phyloP scores from a whole-genome alignment of 2,329 filamentous ascomycete genomes.

The Fusarium sp. region DNA sequence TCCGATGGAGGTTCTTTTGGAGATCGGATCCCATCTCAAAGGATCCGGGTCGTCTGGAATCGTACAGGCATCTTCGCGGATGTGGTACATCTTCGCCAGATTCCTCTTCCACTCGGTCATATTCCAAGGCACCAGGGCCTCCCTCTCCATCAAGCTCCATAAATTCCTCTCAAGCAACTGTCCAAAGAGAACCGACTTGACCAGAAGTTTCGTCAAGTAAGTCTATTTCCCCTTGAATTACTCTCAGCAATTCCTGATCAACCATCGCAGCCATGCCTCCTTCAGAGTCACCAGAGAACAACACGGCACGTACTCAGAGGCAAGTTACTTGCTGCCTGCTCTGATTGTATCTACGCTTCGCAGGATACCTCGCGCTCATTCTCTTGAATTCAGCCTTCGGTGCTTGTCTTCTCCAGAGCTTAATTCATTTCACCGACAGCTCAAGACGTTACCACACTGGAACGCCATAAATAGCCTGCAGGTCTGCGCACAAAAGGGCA shows the following conservation, averaged over 20 bases:
- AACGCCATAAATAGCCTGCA: background rate
- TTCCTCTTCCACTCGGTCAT: background rate
- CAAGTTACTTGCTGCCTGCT: background rate
- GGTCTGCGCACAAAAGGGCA: no score
- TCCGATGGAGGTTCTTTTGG: background rate
- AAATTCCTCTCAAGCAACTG: background rate
- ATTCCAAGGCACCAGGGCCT: background rate
- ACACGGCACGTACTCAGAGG: background rate
- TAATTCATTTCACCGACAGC: background rate
- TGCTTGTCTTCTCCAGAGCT: background rate
- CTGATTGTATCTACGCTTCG: background rate
- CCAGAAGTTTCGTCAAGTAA: background rate
- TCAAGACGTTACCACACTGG: background rate
- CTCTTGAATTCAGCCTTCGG: background rate
- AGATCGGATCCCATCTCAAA: background rate
- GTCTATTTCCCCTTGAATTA: background rate
- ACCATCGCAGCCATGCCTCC: background rate
- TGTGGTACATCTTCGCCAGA: background rate
- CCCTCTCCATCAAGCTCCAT: background rate
- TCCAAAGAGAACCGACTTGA: background rate
- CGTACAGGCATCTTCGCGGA: background rate
- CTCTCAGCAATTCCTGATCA: no score
- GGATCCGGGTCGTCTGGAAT: background rate
- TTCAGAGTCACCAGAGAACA: background rate
- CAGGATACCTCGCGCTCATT: background rate